Base-by-base conservation (phyloP, 1,284 basidiomycete genomes). In the Pholiota adiposa region DNA sequence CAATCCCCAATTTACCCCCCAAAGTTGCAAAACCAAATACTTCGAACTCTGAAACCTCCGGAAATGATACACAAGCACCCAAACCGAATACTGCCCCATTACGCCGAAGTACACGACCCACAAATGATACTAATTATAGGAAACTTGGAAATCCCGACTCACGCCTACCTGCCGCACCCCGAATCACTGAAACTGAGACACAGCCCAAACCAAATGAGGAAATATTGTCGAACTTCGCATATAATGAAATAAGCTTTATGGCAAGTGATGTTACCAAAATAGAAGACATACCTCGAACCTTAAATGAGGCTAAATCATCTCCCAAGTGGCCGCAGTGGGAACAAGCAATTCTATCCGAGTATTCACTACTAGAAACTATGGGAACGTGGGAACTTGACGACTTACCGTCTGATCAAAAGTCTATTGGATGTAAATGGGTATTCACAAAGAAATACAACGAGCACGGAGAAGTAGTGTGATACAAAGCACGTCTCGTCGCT, bases 381-480 rank as follows among this genome's bases (percentile, higher is more conserved):
- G 62, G 63, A 9, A 69, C 67, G 2, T 72, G 67, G 65, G 56
- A 56, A 14, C 18, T 67, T 16, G 61, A 50, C 12, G 59, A 68
- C 3, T 54, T 68, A 52, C 71, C 69, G 7, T 2, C 18, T 3
- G 67, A 55, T 1, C 33, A 62, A 21, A 62, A 65, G 8, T 46
- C 64, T 0, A 59, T 72, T 3, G 64, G 66, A 18, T 60, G 50
- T n/a, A 44, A 55, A 36, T 72, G 67, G 67, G 68, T 71, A 6
- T 71, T 70, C 21, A 19, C 25, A 3, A 55, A 54, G 38, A 72
- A 71, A 53, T 38, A 51, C 11, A 63, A 65, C 21, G 54, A 54
- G 16, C 7, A 62, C 0, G 64, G 65, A 2, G 38, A 63, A 7
- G 44, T 70, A 18, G n/a, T n/a, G n/a, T n/a, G n/a, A n/a, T n/a